Conservation (phyloP, 768 basidiomycete species). For the Rhodotorula taiwanensis region DNA sequence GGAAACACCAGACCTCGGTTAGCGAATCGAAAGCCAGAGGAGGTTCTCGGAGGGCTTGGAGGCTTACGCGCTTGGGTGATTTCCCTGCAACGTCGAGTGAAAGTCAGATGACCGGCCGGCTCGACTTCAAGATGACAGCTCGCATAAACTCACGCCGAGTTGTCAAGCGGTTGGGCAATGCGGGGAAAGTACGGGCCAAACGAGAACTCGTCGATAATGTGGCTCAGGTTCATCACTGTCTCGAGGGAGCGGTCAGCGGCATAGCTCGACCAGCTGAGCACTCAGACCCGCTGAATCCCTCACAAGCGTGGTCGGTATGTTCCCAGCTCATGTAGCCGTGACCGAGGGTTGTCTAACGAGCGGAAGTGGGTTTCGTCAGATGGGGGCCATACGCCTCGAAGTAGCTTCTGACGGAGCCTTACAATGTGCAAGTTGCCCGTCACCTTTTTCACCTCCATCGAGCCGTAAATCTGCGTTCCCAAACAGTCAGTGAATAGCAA, state of each 20-base stretch:
- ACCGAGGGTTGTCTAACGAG: conserved; percentile 66
- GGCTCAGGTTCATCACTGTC: conserved; percentile 89
- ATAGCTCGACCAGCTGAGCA: too few species aligned
- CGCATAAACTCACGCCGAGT: conserved; percentile 73
- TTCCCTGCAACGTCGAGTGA: conserved; percentile 25
- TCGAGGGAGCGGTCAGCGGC: too few species aligned
- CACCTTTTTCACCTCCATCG: conserved; percentile 75
- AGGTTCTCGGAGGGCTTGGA: too few species aligned
- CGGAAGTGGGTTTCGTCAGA: background rate
- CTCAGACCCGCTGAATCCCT: too few species aligned
- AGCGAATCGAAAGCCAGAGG: too few species aligned
- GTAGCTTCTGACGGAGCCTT: background rate
- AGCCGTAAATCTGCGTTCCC: conserved; percentile 60
- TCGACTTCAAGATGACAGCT: too few species aligned
- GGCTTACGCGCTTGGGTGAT: conserved; percentile 29
- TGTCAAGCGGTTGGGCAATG: conserved; percentile 87
- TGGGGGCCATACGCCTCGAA: rapidly evolving
- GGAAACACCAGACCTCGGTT: background rate
- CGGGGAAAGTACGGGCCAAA: conserved; percentile 95
- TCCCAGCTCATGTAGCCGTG: conserved; percentile 84
- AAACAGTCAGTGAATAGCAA: too few species aligned
- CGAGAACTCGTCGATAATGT: conserved; percentile 92
- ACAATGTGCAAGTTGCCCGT: conserved; percentile 84
- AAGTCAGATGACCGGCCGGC: background rate
- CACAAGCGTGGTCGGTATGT: conserved; percentile 80